A percentile compares a stretch with the other conserved stretches of the same genome.
Evolutionary conservation across 106 monocot species (phyloP).

Genomic region (Acorus gramineus): DNA sequence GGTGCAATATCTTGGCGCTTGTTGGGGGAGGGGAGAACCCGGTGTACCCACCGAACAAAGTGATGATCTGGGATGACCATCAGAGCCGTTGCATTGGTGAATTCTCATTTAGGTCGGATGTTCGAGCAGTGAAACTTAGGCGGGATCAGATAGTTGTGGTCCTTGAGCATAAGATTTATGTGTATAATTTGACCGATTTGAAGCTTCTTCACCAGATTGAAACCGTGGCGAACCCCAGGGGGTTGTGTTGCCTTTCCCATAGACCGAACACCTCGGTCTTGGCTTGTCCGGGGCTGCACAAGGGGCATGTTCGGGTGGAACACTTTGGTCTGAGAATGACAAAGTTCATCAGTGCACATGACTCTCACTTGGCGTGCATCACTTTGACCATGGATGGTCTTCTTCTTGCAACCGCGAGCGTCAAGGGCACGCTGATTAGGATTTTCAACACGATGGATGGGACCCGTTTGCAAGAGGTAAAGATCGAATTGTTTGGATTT

Average conservation of each 20-base stretch:
- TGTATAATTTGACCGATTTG: conserved; percentile 71
- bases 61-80: conserved; percentile 84
- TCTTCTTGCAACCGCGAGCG: conserved; percentile 90
- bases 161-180: conserved; percentile 83
- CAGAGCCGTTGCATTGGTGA: conserved; percentile 77
- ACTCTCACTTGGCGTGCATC: conserved; percentile 63
- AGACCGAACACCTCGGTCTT: conserved; percentile 66
- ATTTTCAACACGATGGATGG: conserved; percentile 99
- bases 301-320: conserved; percentile 72
- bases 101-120: conserved; percentile 75
- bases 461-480: conserved; percentile 84
- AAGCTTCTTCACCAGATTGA: conserved; percentile 93
- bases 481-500: too few relatives aligned
- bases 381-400: conserved; percentile 80
- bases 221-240: conserved; percentile 67
- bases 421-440: conserved; percentile 78
- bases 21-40: conserved; percentile 75
- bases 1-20: conserved; percentile 81
- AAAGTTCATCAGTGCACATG: conserved; percentile 80
- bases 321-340: conserved; percentile 87
- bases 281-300: conserved; percentile 65
- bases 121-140: conserved; percentile 63
- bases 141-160: conserved; percentile 73
- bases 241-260: conserved; percentile 83
- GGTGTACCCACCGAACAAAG: conserved; percentile 83